Base-by-base conservation (phyloP, 2,329 filamentous ascomycete genomes). In the Periconia sp. region DNA sequence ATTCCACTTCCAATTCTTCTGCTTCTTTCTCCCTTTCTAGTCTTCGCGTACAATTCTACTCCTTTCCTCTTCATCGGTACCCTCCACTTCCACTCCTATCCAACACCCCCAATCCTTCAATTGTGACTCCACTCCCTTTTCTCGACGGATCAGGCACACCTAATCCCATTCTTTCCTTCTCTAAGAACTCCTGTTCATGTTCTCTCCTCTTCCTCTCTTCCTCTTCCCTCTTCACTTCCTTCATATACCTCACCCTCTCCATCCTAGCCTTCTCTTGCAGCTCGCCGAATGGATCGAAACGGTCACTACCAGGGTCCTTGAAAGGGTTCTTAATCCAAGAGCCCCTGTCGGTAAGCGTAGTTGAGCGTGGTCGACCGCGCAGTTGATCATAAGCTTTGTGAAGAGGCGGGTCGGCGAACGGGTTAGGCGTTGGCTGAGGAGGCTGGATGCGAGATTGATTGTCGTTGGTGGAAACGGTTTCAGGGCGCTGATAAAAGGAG, bases 221-320 rank as follows among this genome's bases (percentile, higher is more conserved):
- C 1, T 57, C 53, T 39, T 68, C 60, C 21, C 47, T 39, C 37
- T 50, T 48, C 8, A 56, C 43, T 11, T 63, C 49, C 35, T 65
- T 56, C 19, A 66, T 21, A 42, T 68, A 61, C 40, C 47, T 47
- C 0, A 48, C 25, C 6, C 65, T 36, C 48, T 68, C 64, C 22
- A 38, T 28, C 2, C 63, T 43, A 6, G 66, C 66, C 39, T 63
- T 65, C 19, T 60, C 61, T 26, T 67, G 58, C 38, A 69, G 32
- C 45, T 68, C 64, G 8, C 66, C 66, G 50, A 69, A 69, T 0
- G 66, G 66, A 52, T 69, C 66, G 23, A 69, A 69, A 1, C 66
- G 57, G 16, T 69, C 61, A 25, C 59, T 65, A 10, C 54, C 54
- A 1, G 66, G 66, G 29, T 69, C 53, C 13, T 56, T 56, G 52